Evolutionary conservation across 306 rosid species (phyloP).

Genomic region (Oemleria cerasiformis): DNA sequence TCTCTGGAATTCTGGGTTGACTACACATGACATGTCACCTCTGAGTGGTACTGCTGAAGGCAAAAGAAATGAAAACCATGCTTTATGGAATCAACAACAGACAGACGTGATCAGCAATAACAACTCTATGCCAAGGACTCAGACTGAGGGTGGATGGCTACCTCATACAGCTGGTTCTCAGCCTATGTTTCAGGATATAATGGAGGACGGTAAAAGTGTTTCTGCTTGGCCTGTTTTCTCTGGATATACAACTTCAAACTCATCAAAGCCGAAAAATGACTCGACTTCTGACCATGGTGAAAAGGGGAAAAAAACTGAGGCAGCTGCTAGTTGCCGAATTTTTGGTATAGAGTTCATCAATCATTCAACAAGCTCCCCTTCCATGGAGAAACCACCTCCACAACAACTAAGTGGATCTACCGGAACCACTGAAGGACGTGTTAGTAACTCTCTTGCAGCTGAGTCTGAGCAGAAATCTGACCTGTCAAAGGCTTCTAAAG

Average conservation of each 20-base stretch:
- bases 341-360: slow-evolving; percentile 70
- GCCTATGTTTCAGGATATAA: slow-evolving; percentile 47
- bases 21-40: slow-evolving; percentile 45
- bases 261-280: slow-evolving; percentile 40
- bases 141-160: slow-evolving; percentile 55
- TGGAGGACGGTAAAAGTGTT: slow-evolving; percentile 57
- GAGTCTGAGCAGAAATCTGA: slow-evolving; percentile 56
- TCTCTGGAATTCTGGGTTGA: slow-evolving; percentile 51
- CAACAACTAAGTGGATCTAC: slow-evolving; percentile 24
- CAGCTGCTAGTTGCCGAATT: slow-evolving; percentile 51
- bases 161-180: slow-evolving; percentile 48
- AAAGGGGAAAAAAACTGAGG: slow-evolving; percentile 61
- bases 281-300: slow-evolving; percentile 42
- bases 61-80: slow-evolving; percentile 45
- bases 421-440: slow-evolving; percentile 40
- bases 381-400: slow-evolving; percentile 34
- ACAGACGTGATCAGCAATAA: slow-evolving; percentile 41
- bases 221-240: slow-evolving; percentile 44
- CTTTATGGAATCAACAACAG: slow-evolving; percentile 55
- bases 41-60: slow-evolving; percentile 40
- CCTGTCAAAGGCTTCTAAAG: slow-evolving; percentile 48
- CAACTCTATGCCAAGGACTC: slow-evolving; percentile 46
- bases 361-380: slow-evolving; percentile 36
- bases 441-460: slow-evolving; percentile 35
- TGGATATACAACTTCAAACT: slow-evolving; percentile 40